Conservation (phyloP, 768 basidiomycete species). For the Boletus speciosus region DNA sequence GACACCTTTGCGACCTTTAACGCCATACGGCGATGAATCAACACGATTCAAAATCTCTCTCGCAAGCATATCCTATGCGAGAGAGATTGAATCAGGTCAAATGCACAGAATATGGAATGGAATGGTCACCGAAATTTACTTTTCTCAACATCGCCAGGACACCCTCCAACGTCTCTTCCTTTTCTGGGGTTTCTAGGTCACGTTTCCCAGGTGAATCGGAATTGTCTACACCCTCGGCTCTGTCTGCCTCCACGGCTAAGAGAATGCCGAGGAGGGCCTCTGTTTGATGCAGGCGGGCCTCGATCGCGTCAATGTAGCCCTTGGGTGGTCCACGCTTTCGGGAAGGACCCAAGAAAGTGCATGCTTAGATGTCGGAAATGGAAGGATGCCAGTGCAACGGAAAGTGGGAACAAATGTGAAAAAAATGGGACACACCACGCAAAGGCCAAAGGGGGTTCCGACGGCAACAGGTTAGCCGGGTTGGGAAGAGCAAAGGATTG, state of each 20-base stretch:
- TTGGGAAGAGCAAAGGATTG: not conserved
- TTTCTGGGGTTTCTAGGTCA: conserved; percentile 4
- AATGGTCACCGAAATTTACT: conserved; percentile 31
- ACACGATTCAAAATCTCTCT: conserved; percentile 78
- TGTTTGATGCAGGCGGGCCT: conserved; percentile 85
- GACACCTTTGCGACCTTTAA: conserved; percentile 58
- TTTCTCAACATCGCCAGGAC: conserved; percentile 50
- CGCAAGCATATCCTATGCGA: conserved; percentile 66
- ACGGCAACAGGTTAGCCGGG: conserved; percentile 9
- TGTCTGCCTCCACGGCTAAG: conserved; percentile 43
- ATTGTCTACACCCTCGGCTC: conserved; percentile 13
- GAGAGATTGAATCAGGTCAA: conserved; percentile 2
- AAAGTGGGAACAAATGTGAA: conserved; percentile 4
- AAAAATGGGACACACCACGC: not conserved
- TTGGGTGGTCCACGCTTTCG: conserved; percentile 87
- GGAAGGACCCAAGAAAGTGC: conserved; percentile 76
- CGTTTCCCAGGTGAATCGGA: conserved; percentile 35
- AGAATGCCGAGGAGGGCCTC: conserved; percentile 86
- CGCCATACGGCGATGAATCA: conserved; percentile 77
- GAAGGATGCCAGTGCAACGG: not conserved
- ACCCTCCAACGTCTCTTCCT: conserved; percentile 20
- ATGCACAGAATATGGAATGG: not conserved
- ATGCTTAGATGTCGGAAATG: conserved; percentile 42
- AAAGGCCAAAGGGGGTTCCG: not conserved
- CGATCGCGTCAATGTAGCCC: conserved; percentile 93